Evolutionary conservation across 495 filamentous ascomycete genomes (phyloP), one percentile per base, ranked within the genome.

Genomic region (Aspergillus nidulans): DNA sequence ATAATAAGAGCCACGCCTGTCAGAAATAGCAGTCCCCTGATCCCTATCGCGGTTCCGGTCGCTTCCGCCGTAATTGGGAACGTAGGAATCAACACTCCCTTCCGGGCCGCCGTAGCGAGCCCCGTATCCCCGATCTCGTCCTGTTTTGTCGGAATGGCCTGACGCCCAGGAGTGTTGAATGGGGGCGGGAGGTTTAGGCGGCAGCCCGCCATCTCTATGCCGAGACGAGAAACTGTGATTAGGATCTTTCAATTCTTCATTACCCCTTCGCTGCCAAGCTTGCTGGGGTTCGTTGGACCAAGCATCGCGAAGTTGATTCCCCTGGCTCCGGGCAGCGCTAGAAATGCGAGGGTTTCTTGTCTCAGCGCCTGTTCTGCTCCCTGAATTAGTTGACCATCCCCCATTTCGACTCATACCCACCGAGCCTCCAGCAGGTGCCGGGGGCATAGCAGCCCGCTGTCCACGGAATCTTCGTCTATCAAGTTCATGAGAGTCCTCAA

Each of bases 401-500:
- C 82, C 81, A 60, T 83, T 82, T 26, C 83, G 81, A 16, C 87
- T 85, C 59, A 85, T 83, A 15, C 94, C 92, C 18, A 95, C 89
- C 10, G 87, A 90, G 13, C 88, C 90, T 19, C 90, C 91, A 58
- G 91, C 89, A 12, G 94, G 95, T 18, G 91, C 92, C 16, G 94
- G 94, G 21, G 94, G 92, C 43, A 90, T 77, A 15, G 82, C 83
- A 12, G 83, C 84, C 63, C 87, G 86, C 57, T 92, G 82, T 56
- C 86, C 83, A 56, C 92, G 86, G 63, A 91, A 89, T 66, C 90
- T 92, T 53, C 91, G 82, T 30, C 94, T 84, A 63, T 99, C 94
- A 19, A 97, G 76, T 70, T 99, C 94, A 72, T 99, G 94, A 16
- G 90, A 96, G 58, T 97, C 95, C 58, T 94, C 87, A 59, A 95